Evolutionary conservation across 2,329 filamentous ascomycete genomes (phyloP), one percentile per base, ranked within the genome.

Genomic region (Fusarium scirpi): DNA sequence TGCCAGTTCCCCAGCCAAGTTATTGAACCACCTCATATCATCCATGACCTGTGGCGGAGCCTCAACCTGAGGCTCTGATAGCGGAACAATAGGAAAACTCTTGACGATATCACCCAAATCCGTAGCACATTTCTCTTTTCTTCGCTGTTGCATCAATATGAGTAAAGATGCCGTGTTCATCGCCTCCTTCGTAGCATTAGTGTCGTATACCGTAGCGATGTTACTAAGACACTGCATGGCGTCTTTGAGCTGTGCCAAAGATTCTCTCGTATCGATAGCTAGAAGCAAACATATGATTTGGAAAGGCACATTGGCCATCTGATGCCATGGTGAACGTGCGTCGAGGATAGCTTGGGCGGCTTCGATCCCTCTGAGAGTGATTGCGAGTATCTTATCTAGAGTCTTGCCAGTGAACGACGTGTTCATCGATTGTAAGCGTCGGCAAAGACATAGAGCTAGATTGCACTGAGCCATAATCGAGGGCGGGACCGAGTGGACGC

Each of bases 261-360:
- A 85, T 1, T 85, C 79, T 1, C 80, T 80, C 0, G 80, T 87
- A 53, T 89, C 87, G 51, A 89, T 86, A 0, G 85, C 85, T 3
- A 89, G 78, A 8, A 89, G 77, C 0, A 86, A 80, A 62, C 87
- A 89, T 30, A 89, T 81, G 1, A 87, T 82, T 56, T 89, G 87
- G 65, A 89, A 89, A 0, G 87, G 87, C 0, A 89, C 85, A 51
- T 89, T 89, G 29, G 85, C 86, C 47, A 87, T 83, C 61, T 89
- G 87, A 69, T 89, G 87, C 87, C 87, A 90, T 0, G 87, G 86
- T 5, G 80, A 79, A 15, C 80, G 78, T 12, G 77, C 76, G 4
- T 80, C 78, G 1, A 85, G 78, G 73, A 88, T 83, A 8, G 75
- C 76, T 8, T 82, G 80, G 1, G 86, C 85, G 0, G 85, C 84